Evolutionary conservation across 352 stramenopile genomes (phyloP).

Genomic region (Pelagophyceae sp.): DNA sequence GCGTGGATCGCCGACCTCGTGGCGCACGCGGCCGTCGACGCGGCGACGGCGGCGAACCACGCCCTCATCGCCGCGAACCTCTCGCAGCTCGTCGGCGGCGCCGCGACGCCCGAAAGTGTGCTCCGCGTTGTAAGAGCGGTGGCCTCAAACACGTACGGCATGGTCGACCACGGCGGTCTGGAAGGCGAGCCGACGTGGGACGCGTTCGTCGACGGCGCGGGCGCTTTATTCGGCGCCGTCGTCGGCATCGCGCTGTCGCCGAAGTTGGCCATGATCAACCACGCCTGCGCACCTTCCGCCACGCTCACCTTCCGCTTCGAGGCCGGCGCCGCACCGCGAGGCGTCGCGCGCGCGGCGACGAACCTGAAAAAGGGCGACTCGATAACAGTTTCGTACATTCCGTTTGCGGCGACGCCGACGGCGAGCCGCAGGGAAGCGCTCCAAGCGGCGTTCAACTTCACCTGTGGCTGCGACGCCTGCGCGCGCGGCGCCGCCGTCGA

Average conservation of each 20-base stretch:
- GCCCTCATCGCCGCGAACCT: not conserved
- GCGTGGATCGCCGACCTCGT: not conserved
- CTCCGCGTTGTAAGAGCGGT: not conserved
- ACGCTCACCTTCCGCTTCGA: not conserved
- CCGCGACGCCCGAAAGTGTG: not conserved
- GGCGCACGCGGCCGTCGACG: not conserved
- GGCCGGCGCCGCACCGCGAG: not conserved
- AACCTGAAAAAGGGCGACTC: not conserved
- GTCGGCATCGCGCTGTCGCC: not conserved
- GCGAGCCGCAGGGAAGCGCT: not conserved
- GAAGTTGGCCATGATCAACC: not conserved
- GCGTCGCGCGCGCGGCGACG: too few species aligned
- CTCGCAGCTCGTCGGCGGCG: not conserved
- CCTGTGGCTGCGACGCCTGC: not conserved
- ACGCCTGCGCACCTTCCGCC: not conserved
- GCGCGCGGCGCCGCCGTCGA: not conserved
- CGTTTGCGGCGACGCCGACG: not conserved
- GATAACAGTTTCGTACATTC: not conserved
- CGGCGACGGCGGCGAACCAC: not conserved
- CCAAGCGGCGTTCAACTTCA: not conserved
- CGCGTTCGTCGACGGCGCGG: not conserved
- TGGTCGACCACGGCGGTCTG: too few species aligned
- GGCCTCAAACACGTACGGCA: too few species aligned
- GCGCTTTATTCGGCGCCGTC: not conserved
- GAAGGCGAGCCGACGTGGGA: too few species aligned